Conservation (phyloP, 2,329 filamentous ascomycete genomes). For the Penicillium paneum region DNA sequence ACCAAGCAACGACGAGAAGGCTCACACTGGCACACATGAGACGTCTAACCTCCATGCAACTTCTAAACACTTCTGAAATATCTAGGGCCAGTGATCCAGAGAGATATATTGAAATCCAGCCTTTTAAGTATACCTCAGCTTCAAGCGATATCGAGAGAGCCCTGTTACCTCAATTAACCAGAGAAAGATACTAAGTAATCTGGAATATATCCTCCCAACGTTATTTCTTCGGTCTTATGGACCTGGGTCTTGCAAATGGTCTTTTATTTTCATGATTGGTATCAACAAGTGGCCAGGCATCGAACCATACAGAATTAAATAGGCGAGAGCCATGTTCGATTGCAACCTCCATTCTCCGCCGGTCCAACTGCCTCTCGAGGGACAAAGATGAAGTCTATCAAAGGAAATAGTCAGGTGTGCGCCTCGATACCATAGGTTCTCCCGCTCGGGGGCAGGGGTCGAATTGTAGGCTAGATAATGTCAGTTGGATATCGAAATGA, state of each 20-base stretch:
- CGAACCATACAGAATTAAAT: slow-evolving; percentile 36
- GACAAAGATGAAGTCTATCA: slow-evolving; percentile 47
- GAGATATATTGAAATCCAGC: neutral
- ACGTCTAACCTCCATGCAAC: neutral
- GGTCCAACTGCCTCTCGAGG: slow-evolving; percentile 28
- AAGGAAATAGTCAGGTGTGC: slow-evolving; percentile 98
- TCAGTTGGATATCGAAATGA: neutral
- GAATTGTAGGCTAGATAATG: slow-evolving; percentile 81
- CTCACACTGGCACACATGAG: too few relatives aligned
- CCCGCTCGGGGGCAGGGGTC: slow-evolving; percentile 96
- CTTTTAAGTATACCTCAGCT: neutral
- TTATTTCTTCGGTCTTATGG: neutral
- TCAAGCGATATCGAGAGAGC: neutral
- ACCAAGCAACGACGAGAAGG: too few relatives aligned
- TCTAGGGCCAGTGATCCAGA: neutral
- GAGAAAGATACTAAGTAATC: neutral
- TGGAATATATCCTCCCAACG: too few relatives aligned
- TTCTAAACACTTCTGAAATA: too few relatives aligned
- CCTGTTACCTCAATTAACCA: neutral
- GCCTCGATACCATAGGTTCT: slow-evolving; percentile 97
- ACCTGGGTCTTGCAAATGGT: slow-evolving; percentile 25
- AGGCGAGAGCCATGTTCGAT: slow-evolving; percentile 27
- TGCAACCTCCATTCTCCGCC: slow-evolving; percentile 26
- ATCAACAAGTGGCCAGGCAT: slow-evolving; percentile 39
- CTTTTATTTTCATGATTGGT: slow-evolving; percentile 43